Conservation (phyloP, 257 asterid genomes). For the Solanum ossicruentum region DNA sequence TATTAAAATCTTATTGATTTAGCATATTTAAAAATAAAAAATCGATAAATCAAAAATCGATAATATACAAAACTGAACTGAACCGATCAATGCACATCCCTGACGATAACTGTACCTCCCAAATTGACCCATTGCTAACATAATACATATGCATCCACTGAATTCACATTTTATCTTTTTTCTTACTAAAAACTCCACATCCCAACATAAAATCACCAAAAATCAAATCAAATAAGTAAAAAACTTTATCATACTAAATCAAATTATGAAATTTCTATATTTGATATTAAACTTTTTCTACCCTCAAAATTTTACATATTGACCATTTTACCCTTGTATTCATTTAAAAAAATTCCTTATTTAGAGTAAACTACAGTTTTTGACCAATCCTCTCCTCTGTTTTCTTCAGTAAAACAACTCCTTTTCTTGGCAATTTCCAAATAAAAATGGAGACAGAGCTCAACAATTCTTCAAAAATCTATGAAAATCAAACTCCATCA, state of each 20-base stretch:
- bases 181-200: too few relatives aligned
- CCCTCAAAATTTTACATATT: background rate
- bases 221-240: background rate
- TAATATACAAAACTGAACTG: too few relatives aligned
- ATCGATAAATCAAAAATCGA: too few relatives aligned
- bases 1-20: too few relatives aligned
- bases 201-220: background rate
- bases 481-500: background rate
- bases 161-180: too few relatives aligned
- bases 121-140: too few relatives aligned
- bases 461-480: background rate
- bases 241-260: accelerated
- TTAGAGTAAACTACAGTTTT: background rate
- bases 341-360: background rate
- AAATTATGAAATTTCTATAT: too few relatives aligned
- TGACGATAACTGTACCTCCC: too few relatives aligned
- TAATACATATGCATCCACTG: too few relatives aligned
- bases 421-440: background rate
- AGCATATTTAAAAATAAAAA: too few relatives aligned
- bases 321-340: background rate
- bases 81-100: too few relatives aligned
- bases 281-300: background rate
- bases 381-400: background rate
- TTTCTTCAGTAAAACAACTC: background rate
- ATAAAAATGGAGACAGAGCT: background rate